A percentile compares a stretch with the other conserved stretches of the same genome.
These are phyloP conservation scores for Phytophthora ohioensis DNA, from an alignment of 352 stramenopile species.

Conservation along the genomic window DNA sequence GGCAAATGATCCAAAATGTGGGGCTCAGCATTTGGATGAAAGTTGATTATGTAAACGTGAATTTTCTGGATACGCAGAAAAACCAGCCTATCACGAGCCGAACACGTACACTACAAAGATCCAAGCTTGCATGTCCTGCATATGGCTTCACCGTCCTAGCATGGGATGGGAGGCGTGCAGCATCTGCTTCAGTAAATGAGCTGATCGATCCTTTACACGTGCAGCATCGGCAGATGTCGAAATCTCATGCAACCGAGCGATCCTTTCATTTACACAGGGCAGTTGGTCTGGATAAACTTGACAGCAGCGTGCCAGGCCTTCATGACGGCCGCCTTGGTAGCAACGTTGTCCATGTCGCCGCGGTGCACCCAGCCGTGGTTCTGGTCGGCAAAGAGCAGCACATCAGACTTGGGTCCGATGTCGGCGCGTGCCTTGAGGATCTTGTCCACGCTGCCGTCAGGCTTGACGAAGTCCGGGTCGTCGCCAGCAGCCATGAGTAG, in stretches of 20 bases:
- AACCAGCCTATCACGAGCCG: not conserved
- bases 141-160: not conserved
- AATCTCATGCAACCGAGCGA: not conserved
- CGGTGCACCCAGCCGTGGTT: conserved; percentile 89
- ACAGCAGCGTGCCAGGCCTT: conserved; percentile 67
- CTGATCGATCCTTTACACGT: conserved; percentile 6
- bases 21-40: not conserved
- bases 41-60: conserved; percentile 12
- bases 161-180: conserved; percentile 7
- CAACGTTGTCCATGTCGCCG: conserved; percentile 74
- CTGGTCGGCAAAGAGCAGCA: conserved; percentile 74
- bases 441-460: conserved; percentile 75
- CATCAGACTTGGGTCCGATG: conserved; percentile 62
- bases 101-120: conserved; percentile 2
- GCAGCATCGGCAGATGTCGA: not conserved
- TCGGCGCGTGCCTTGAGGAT: conserved; percentile 66
- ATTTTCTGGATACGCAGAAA: conserved; percentile 9
- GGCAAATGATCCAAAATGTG: conserved; percentile 12
- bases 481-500: conserved; percentile 74
- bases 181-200: conserved; percentile 14
- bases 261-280: conserved; percentile 43
- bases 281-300: conserved; percentile 71
- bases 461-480: conserved; percentile 75
- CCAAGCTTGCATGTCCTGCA: no score
- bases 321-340: conserved; percentile 69